phyloP scores from a whole-genome alignment of 805 yeast genomes.

The Lipomyces chichibuensis region DNA sequence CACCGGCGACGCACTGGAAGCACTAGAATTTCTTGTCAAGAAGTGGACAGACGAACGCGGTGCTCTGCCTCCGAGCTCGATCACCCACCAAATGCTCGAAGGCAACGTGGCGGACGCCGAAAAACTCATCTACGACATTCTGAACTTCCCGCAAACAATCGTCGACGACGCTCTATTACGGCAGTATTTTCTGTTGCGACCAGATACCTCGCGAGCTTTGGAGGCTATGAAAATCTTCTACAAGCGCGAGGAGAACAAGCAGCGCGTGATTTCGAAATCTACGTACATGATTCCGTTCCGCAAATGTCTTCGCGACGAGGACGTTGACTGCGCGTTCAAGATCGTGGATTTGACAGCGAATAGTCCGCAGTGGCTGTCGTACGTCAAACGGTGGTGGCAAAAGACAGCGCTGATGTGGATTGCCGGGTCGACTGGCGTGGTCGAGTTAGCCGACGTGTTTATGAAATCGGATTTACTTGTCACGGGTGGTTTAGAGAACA shows the following conservation, averaged over 20 bases:
- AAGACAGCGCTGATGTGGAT: slow-evolving; percentile 45
- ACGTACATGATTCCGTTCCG: slow-evolving; percentile 66
- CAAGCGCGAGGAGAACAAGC: slow-evolving; percentile 12
- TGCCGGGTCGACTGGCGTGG: slow-evolving; percentile 44
- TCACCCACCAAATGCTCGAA: neutral
- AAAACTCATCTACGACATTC: slow-evolving; percentile 26
- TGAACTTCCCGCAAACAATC: slow-evolving; percentile 26
- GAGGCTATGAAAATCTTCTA: slow-evolving; percentile 33
- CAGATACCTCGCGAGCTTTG: slow-evolving; percentile 28
- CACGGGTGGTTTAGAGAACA: slow-evolving; percentile 44
- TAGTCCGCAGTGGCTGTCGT: slow-evolving; percentile 52
- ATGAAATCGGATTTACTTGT: slow-evolving; percentile 47
- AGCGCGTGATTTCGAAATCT: slow-evolving; percentile 16
- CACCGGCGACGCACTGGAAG: slow-evolving; percentile 20
- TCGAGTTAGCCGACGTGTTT: slow-evolving; percentile 54
- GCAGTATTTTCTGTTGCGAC: slow-evolving; percentile 34
- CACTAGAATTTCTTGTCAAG: slow-evolving; percentile 17
- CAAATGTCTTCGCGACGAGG: slow-evolving; percentile 59
- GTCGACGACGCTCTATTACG: slow-evolving; percentile 25
- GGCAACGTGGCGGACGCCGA: slow-evolving; percentile 8
- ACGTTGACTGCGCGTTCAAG: slow-evolving; percentile 58
- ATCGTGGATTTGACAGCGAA: slow-evolving; percentile 66
- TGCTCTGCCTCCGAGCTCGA: neutral
- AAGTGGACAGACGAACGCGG: neutral
- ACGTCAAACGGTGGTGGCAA: slow-evolving; percentile 45